Percentiles rank a stretch among this genome's conserved stretches.
Conservation (phyloP, 768 basidiomycete genomes). For the Russula abietina region DNA sequence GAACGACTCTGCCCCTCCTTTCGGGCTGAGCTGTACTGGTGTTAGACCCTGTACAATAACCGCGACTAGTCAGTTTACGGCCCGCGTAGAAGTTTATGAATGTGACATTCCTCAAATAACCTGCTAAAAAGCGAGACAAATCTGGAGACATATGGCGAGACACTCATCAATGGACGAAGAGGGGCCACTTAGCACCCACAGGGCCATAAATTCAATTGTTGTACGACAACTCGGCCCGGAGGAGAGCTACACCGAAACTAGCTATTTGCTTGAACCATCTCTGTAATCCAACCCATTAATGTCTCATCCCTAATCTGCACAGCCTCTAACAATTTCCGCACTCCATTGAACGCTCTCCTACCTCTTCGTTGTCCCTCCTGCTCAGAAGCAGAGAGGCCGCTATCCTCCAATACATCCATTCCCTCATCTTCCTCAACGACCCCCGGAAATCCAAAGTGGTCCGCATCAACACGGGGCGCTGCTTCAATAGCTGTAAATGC, state of each 20-base stretch:
- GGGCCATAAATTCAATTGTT: not conserved
- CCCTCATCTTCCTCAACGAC: slow-evolving; percentile 75
- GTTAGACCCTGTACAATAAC: slow-evolving; percentile 35
- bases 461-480: slow-evolving; percentile 66
- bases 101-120: slow-evolving; percentile 39
- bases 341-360: slow-evolving; percentile 60
- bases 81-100: not conserved
- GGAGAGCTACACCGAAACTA: not conserved
- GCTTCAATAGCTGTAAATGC: slow-evolving; percentile 67
- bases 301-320: slow-evolving; percentile 61
- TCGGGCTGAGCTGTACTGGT: slow-evolving; percentile 41
- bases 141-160: slow-evolving; percentile 37
- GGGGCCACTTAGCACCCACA: not conserved
- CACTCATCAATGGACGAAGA: slow-evolving; percentile 8
- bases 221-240: not conserved
- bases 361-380: slow-evolving; percentile 67
- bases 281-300: slow-evolving; percentile 52
- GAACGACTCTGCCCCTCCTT: slow-evolving; percentile 41
- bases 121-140: slow-evolving; percentile 44
- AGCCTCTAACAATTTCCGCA: slow-evolving; percentile 53
- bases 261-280: slow-evolving; percentile 47
- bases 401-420: slow-evolving; percentile 36
- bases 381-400: slow-evolving; percentile 36
- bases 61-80: not conserved
- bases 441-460: slow-evolving; percentile 89